Base-by-base conservation (phyloP, 2,329 filamentous ascomycete genomes). In the Ophiostoma sp. region DNA sequence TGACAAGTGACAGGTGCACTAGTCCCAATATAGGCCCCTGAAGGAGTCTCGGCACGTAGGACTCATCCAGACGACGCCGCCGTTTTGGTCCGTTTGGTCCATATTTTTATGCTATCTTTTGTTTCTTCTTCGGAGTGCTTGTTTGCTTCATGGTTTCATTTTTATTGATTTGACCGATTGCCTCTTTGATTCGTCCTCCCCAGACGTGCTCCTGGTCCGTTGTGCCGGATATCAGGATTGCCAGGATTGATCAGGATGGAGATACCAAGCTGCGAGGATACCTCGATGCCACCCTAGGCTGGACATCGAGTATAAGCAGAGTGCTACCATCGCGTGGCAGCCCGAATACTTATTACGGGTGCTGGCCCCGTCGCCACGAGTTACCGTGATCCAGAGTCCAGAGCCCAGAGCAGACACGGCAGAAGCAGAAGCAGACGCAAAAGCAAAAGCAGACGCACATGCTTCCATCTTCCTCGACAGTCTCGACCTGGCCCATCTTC, bases 81-180 rank as follows among this genome's bases (percentile, higher is more conserved):
- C 52, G 52, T 57, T 57, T 57, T 54, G 48, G 44, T n/a, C 48
- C 48, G 48, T 52, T 52, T 52, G 48, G n/a, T 52, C 48, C 48
- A 52, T 52, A 52, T 23, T 57, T 57, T 57, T 27, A 57, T 23
- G 52, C 52, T 57, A 57, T 57, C 8, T 27, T 57, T 57, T 23
- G n/a, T 23, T 23, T 5, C n/a, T 5, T 54, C 23, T 23, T 23
- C 10, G n/a, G 52, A 57, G n/a, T 57, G 1, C n/a, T 54, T 57
- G 4, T 57, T 57, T 57, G n/a, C 52, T 57, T 48, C 44, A 20
- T 8, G 44, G 4, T 48, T 17, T 20, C 20, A 0, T 48, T 20
- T 23, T 3, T 54, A 54, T 23, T 54, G 52, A 54, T 54, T 54
- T 27, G 23, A 10, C 52, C n/a, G 23, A 27, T 27, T 54, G 10